A percentile compares a stretch with the other conserved stretches of the same genome.
Evolutionary conservation across 2,329 filamentous ascomycete species (phyloP).

Genomic region (Pyrenochaeta sp.): DNA sequence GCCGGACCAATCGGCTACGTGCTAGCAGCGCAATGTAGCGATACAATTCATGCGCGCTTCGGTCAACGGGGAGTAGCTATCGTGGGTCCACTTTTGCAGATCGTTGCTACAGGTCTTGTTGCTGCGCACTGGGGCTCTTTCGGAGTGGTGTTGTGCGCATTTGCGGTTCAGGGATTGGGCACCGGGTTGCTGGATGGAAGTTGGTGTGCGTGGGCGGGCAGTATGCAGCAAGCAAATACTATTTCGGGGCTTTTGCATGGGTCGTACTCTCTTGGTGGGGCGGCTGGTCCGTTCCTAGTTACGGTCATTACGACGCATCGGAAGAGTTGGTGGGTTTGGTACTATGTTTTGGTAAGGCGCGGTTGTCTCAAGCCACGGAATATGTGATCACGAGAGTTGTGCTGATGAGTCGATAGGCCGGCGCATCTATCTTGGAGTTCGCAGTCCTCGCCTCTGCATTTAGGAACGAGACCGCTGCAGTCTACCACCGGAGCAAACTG

Average conservation of each 20-base stretch:
- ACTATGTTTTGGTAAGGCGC: conserved; percentile 49
- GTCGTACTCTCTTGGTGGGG: conserved; percentile 51
- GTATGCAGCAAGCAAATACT: conserved; percentile 51
- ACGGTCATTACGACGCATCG: conserved; percentile 36
- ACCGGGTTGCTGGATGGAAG: conserved; percentile 55
- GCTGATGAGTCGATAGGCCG: conserved; percentile 20
- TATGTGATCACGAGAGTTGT: background rate
- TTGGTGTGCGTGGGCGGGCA: conserved; percentile 58
- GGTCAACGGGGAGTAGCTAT: conserved; percentile 57
- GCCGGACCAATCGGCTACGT: conserved; percentile 56
- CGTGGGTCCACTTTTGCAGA: conserved; percentile 50
- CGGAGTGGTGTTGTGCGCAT: conserved; percentile 40
- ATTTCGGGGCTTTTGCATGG: conserved; percentile 54
- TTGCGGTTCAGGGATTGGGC: conserved; percentile 49
- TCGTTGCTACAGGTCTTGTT: conserved; percentile 40
- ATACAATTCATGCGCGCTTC: conserved; percentile 49
- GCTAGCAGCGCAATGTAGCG: conserved; percentile 51
- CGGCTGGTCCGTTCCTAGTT: conserved; percentile 49
- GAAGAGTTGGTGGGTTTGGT: conserved; percentile 52
- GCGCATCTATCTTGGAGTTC: conserved; percentile 31
- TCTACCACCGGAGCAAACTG: conserved; percentile 41
- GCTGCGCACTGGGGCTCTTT: conserved; percentile 43
- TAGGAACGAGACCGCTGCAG: conserved; percentile 43
- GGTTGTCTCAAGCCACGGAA: background rate
- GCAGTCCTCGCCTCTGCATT: conserved; percentile 48